Percentiles rank a stretch among this genome's conserved stretches.
phyloP scores from a whole-genome alignment of 2,329 filamentous ascomycete species.

The Exophiala oligosperma region DNA sequence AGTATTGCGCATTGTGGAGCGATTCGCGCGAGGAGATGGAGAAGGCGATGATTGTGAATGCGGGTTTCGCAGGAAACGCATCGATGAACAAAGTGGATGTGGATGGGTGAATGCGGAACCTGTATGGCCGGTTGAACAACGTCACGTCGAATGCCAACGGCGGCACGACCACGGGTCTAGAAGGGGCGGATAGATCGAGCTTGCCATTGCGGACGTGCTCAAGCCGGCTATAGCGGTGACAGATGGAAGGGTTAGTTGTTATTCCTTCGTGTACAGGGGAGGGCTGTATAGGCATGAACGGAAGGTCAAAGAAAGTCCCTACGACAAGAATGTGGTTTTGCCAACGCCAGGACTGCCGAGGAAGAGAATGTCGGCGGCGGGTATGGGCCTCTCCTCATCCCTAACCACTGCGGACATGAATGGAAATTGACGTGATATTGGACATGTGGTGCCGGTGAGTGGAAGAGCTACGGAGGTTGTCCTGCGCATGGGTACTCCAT shows the following conservation, averaged over 20 bases:
- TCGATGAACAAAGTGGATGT: constrained; percentile 58
- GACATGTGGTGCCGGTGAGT: too few species aligned
- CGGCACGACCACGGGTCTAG: constrained; percentile 43
- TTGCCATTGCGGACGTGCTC: constrained; percentile 26
- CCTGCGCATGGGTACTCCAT: too few species aligned
- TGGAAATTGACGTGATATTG: neutral
- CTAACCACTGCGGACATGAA: constrained; percentile 9
- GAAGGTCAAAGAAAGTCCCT: neutral
- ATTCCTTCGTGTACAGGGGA: too few species aligned
- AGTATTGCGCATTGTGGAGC: constrained; percentile 47
- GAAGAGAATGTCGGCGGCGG: constrained; percentile 51
- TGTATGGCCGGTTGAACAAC: constrained; percentile 51
- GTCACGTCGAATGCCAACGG: constrained; percentile 61
- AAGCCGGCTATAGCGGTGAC: constrained; percentile 9
- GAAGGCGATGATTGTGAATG: constrained; percentile 60
- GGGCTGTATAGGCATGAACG: neutral
- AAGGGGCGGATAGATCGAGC: constrained; percentile 34
- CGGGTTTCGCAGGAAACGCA: constrained; percentile 55
- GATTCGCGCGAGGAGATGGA: constrained; percentile 56
- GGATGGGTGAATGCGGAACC: constrained; percentile 57
- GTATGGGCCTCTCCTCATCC: constrained; percentile 14
- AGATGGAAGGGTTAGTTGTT: constrained; percentile 10
- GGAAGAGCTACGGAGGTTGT: too few species aligned
- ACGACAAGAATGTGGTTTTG: constrained; percentile 59
- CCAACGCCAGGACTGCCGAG: constrained; percentile 61